Base-by-base conservation (phyloP, 1,139 yeast genomes). In the Kluyveromyces sp. region DNA sequence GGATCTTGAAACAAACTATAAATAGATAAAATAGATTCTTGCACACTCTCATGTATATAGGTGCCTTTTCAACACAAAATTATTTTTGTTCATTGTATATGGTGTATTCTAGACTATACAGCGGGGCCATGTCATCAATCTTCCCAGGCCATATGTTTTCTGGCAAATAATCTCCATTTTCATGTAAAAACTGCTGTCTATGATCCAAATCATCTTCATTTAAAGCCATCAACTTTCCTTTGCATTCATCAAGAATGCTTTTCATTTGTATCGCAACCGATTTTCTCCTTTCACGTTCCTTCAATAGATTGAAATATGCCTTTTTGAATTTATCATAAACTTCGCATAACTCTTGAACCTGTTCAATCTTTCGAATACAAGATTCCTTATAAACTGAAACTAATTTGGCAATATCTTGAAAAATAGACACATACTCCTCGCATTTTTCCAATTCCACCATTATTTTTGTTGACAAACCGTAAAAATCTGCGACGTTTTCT, bases 131-230 rank as follows among this genome's bases (percentile, higher is more conserved):
- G 43, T 54, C 64, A 47, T 68, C 67, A 26, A 67, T 63, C 42
- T 74, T 59, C 3, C 72, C 72, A 1, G 69, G 64, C 78, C 79
- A 76, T 3, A 77, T 63, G 50, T 75, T 76, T 35, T 64, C 69
- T 0, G 87, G 87, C 7, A 81, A 61, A 52, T 61, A 80, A 41
- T 72, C 74, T 0, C 79, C 81, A 58, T 78, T 68, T 6, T 63
- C 59, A 2, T 58, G 52, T 39, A 77, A 51, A 51, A 80, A 80
- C 7, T 57, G 50, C 25, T 65, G 54, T 37, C 83, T 64, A 15
- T 61, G 58, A 1, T 57, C 59, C 34, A 60, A 56, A 50, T 81
- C 85, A 3, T 71, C 69, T 6, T 57, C 54, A 43, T 67, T 67
- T 2, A 76, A 54, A 3, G 55, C 50, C 25, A 63, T 53, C 21